These are phyloP conservation scores for Crithidia bombi DNA, from an alignment of 208 protist genomes.

Conservation along the genomic window DNA sequence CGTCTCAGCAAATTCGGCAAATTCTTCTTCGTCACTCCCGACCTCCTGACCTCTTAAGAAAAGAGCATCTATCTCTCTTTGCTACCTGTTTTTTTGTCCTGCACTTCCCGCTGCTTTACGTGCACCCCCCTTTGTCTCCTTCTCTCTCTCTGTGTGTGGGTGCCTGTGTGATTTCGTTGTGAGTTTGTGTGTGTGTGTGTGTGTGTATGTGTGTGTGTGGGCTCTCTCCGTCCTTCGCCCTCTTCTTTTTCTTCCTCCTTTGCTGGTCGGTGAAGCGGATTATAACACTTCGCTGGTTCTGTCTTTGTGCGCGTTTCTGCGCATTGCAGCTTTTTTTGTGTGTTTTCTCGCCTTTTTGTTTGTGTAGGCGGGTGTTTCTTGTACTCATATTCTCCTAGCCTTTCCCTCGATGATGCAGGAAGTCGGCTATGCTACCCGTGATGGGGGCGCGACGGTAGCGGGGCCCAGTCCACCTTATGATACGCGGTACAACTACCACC, in stretches of 20 bases:
- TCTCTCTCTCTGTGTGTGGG: neutral
- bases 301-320: neutral
- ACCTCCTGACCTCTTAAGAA: too few species aligned
- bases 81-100: neutral
- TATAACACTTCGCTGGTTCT: too few species aligned
- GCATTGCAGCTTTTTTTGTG: neutral
- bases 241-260: neutral
- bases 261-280: too few species aligned
- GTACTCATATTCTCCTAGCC: too few species aligned
- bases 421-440: neutral
- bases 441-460: neutral
- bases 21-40: neutral
- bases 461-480: neutral
- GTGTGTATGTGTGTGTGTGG: too few species aligned
- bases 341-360: conserved; percentile 1
- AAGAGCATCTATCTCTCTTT: neutral
- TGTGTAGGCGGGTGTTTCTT: too few species aligned
- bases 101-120: neutral
- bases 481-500: neutral
- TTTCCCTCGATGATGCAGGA: neutral
- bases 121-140: neutral
- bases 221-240: too few species aligned
- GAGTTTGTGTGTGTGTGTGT: too few species aligned
- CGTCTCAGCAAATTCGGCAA: neutral
- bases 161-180: too few species aligned